Conservation (phyloP, 2,329 filamentous ascomycete species). For the Drechmeria coniospora region DNA sequence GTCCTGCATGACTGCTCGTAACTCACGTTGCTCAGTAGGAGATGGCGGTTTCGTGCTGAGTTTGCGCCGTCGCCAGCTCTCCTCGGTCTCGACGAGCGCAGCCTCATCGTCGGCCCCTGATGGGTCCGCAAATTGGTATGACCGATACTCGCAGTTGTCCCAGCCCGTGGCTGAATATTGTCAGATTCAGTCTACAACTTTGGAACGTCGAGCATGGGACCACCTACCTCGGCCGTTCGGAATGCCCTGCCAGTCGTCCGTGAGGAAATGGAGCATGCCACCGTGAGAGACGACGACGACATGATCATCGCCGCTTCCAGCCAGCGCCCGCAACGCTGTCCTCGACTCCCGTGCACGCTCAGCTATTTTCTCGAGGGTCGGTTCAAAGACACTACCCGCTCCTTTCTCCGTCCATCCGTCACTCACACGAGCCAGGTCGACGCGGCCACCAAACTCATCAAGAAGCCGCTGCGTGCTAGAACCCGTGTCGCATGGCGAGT, state of each 20-base stretch:
- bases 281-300: conserved; percentile 71
- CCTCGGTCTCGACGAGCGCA: conserved; percentile 29
- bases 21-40: conserved; percentile 28
- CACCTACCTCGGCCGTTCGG: conserved; percentile 23
- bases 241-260: conserved; percentile 60
- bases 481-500: conserved; percentile 63
- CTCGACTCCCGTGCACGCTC: conserved; percentile 46
- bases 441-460: conserved; percentile 43
- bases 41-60: conserved; percentile 25
- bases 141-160: conserved; percentile 58
- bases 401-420: conserved; percentile 59
- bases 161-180: conserved; percentile 62
- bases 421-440: conserved; percentile 48
- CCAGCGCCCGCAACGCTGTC: conserved; percentile 35
- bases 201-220: not conserved
- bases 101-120: conserved; percentile 32
- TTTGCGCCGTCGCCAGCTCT: conserved; percentile 29
- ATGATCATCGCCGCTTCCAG: conserved; percentile 34
- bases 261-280: conserved; percentile 71
- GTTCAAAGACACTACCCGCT: conserved; percentile 26
- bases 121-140: conserved; percentile 46
- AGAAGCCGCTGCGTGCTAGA: conserved; percentile 37
- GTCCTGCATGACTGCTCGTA: conserved; percentile 22
- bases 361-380: conserved; percentile 36
- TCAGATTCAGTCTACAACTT: not conserved